A percentile compares a stretch with the other conserved stretches of the same genome.
phyloP scores from a whole-genome alignment of 139 green algal species.

The Chlamydomonas incerta region DNA sequence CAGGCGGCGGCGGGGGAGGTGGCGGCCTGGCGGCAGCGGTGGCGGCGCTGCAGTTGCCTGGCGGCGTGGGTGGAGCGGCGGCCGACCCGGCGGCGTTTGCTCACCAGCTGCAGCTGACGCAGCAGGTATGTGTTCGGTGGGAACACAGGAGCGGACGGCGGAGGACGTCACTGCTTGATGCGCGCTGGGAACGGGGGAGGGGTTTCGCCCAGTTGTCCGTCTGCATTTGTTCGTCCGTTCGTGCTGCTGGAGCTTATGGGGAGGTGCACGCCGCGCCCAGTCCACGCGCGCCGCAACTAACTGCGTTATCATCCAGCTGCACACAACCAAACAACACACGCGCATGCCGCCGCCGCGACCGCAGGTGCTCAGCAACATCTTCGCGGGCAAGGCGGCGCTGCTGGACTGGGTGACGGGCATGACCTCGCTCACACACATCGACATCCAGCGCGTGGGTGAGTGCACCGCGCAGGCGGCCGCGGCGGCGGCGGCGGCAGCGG shows the following conservation, averaged over 20 bases:
- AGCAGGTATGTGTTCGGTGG: background rate
- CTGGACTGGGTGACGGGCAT: slow-evolving; percentile 37
- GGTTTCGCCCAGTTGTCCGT: no score
- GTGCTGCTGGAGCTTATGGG: no score
- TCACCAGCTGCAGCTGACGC: slow-evolving; percentile 31
- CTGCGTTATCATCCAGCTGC: no score
- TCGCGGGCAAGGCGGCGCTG: slow-evolving; percentile 32
- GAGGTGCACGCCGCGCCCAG: no score
- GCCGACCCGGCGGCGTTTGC: background rate
- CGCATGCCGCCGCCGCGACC: no score
- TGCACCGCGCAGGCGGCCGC: no score
- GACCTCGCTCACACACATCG: slow-evolving; percentile 31
- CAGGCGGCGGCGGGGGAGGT: background rate
- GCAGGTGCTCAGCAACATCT: slow-evolving; percentile 44
- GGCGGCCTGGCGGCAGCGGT: background rate
- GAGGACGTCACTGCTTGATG: background rate
- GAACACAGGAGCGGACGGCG: background rate
- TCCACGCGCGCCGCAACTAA: no score
- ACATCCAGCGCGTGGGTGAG: slow-evolving; percentile 39
- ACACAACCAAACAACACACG: no score
- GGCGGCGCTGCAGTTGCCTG: background rate
- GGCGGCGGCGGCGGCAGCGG: background rate
- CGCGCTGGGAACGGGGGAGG: no score
- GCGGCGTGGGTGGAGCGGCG: background rate
- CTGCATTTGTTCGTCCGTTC: no score